A percentile compares a stretch with the other conserved stretches of the same genome.
These are phyloP conservation scores for Gaeumannomyces sp. DNA, from an alignment of 2,329 filamentous ascomycete species.

Conservation along the genomic window DNA sequence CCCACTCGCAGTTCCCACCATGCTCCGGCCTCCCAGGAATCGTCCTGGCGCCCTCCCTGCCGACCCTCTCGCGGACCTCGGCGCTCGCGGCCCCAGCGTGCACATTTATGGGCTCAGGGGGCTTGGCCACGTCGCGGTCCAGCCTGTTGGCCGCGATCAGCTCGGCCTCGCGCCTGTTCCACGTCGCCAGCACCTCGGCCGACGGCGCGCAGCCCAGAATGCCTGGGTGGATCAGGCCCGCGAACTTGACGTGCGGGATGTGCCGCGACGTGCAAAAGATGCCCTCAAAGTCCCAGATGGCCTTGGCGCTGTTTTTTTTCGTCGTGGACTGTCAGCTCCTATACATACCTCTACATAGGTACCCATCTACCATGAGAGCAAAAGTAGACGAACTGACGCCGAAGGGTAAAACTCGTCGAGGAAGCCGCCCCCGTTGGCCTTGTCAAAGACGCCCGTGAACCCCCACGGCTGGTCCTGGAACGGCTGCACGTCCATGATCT, in stretches of 20 bases:
- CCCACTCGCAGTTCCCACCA: conserved; percentile 75
- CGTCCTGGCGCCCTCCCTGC: conserved; percentile 72
- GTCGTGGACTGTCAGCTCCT: no score
- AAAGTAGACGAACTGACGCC: conserved; percentile 45
- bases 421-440: conserved; percentile 80
- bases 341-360: no score
- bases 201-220: conserved; percentile 88
- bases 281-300: conserved; percentile 53
- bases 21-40: conserved; percentile 81
- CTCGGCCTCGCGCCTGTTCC: conserved; percentile 79
- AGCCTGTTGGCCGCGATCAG: conserved; percentile 65
- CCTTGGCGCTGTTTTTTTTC: conserved; percentile 37
- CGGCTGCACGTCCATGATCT: conserved; percentile 91
- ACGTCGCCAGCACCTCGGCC: conserved; percentile 66
- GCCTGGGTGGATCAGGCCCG: conserved; percentile 84
- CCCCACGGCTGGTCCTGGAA: conserved; percentile 84
- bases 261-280: conserved; percentile 76
- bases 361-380: no score
- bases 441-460: conserved; percentile 77
- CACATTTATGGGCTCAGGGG: conserved; percentile 63
- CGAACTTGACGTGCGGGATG: conserved; percentile 80
- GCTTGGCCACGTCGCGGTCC: conserved; percentile 67
- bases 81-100: conserved; percentile 63
- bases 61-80: conserved; percentile 59
- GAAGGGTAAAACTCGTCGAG: conserved; percentile 81